Percentiles rank a stretch among this genome's conserved stretches.
Conservation (phyloP, 2,329 filamentous ascomycete species). For the Sarocladium oryzae region DNA sequence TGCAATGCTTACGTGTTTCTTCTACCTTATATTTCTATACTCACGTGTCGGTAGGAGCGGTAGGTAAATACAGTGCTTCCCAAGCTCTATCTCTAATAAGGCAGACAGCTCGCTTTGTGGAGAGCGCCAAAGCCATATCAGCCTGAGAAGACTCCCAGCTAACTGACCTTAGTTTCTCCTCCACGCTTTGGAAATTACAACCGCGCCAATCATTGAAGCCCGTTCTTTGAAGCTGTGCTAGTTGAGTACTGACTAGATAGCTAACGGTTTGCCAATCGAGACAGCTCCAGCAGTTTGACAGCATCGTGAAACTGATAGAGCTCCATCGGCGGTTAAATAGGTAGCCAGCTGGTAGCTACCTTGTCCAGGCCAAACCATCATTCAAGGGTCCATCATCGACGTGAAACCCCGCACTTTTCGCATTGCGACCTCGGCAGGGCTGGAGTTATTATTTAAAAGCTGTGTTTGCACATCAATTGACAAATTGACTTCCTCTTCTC, state of each 20-base stretch:
- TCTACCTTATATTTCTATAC: too few species aligned
- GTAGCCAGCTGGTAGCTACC: too few species aligned
- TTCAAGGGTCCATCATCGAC: not conserved
- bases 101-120: too few species aligned
- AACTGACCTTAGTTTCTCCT: not conserved
- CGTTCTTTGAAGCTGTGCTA: too few species aligned
- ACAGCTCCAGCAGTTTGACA: not conserved
- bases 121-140: not conserved
- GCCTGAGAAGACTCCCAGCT: not conserved
- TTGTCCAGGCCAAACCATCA: too few species aligned
- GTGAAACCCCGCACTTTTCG: not conserved
- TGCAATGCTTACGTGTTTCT: too few species aligned
- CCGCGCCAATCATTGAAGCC: slow-evolving; percentile 3
- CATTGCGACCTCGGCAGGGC: not conserved
- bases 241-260: not conserved
- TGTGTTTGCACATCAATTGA: too few species aligned
- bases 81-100: too few species aligned
- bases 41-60: too few species aligned
- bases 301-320: not conserved
- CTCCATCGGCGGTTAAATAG: too few species aligned
- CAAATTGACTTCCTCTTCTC: too few species aligned
- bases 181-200: not conserved
- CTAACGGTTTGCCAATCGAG: not conserved
- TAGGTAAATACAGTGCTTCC: too few species aligned
- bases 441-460: not conserved